These are phyloP conservation scores for Chrysosporium keratinophilum DNA, from an alignment of 2,329 filamentous ascomycete species.

Conservation along the genomic window DNA sequence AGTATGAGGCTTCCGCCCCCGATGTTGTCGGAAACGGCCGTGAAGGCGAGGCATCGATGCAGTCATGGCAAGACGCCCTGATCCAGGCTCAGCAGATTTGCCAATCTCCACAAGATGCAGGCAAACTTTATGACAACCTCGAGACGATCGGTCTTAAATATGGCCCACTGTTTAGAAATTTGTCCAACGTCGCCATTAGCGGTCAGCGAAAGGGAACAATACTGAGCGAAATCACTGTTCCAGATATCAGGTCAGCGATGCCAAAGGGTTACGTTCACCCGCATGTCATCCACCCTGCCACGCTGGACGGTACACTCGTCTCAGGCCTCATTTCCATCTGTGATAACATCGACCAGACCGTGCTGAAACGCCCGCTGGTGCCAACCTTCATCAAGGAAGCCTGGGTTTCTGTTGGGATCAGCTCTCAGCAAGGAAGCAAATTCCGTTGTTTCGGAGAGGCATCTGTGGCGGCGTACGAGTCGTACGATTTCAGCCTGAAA, in stretches of 20 bases:
- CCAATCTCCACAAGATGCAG: constrained; percentile 19
- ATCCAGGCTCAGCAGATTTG: constrained; percentile 17
- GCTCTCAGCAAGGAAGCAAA: constrained; percentile 16
- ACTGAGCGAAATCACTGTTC: constrained; percentile 19
- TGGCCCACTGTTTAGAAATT: constrained; percentile 25
- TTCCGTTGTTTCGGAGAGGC: constrained; percentile 28
- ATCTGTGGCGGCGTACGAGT: constrained; percentile 34
- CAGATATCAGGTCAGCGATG: constrained; percentile 15
- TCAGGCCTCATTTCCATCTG: constrained; percentile 21
- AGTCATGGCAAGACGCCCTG: constrained; percentile 15
- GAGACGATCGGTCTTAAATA: constrained; percentile 23
- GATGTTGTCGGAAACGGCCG: constrained; percentile 17
- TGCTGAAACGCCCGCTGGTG: constrained; percentile 21
- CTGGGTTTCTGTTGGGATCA: constrained; percentile 25
- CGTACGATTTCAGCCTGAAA: constrained; percentile 11
- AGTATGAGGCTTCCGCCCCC: constrained; percentile 15
- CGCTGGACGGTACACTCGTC: constrained; percentile 24
- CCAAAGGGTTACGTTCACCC: constrained; percentile 11
- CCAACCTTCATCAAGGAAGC: constrained; percentile 27
- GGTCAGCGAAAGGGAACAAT: constrained; percentile 18
- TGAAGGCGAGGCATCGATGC: constrained; percentile 17
- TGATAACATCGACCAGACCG: constrained; percentile 20
- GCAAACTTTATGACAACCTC: constrained; percentile 22
- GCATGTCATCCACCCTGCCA: constrained; percentile 16
- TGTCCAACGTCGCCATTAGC: constrained; percentile 19